Evolutionary conservation across 2,329 filamentous ascomycete genomes (phyloP).

Genomic region (Microsporum canis): DNA sequence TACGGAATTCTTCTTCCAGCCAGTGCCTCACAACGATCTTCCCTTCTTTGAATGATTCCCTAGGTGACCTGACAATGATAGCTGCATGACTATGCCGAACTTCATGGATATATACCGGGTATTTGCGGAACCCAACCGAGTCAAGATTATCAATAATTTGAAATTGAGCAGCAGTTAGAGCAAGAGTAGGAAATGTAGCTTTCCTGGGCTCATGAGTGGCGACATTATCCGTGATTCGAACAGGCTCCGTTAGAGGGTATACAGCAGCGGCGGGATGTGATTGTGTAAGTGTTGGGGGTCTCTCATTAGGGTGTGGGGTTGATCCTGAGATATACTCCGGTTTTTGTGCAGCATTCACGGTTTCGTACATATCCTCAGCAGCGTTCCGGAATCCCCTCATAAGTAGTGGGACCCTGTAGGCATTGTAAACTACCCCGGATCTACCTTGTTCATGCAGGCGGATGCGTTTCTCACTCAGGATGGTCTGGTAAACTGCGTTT

Average conservation of each 20-base stretch:
- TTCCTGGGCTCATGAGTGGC: background rate
- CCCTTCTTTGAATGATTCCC: constrained; percentile 65
- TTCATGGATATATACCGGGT: constrained; percentile 47
- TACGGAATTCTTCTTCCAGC: constrained; percentile 58
- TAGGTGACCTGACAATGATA: constrained; percentile 63
- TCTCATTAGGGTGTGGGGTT: constrained; percentile 26
- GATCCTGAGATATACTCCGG: constrained; percentile 59
- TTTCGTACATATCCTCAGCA: constrained; percentile 67
- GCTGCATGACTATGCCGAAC: constrained; percentile 76
- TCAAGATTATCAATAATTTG: constrained; percentile 71
- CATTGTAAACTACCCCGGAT: constrained; percentile 53
- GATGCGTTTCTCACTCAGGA: constrained; percentile 64
- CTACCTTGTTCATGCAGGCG: constrained; percentile 61
- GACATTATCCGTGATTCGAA: background rate
- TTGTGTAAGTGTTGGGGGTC: background rate
- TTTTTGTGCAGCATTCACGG: constrained; percentile 54
- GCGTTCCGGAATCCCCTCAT: constrained; percentile 63
- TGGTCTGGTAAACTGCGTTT: constrained; percentile 65
- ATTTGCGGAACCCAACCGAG: constrained; percentile 47
- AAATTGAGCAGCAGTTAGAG: constrained; percentile 69
- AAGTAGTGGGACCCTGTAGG: constrained; percentile 65
- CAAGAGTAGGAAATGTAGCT: constrained; percentile 45
- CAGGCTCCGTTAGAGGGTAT: background rate
- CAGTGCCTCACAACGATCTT: constrained; percentile 69
- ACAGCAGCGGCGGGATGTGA: background rate